phyloP scores from a whole-genome alignment of 306 rosid genomes.

The Pyrus bretschneideri region DNA sequence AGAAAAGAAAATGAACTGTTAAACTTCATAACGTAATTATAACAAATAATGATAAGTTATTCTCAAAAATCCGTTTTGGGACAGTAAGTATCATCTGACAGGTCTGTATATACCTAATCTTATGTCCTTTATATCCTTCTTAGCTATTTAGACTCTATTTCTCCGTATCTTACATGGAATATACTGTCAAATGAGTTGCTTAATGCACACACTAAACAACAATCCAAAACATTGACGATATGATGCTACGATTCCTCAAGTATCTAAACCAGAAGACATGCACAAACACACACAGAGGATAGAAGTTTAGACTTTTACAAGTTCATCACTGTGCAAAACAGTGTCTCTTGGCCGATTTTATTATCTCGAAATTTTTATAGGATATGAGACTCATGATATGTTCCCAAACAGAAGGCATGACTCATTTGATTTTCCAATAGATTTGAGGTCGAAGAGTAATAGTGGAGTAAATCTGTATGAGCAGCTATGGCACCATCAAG shows the following conservation, averaged over 20 bases:
- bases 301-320: background rate
- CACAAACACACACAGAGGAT: background rate
- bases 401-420: background rate
- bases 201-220: background rate
- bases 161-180: background rate
- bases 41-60: background rate
- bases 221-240: background rate
- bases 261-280: background rate
- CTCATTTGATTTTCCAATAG: background rate
- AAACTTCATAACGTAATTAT: background rate
- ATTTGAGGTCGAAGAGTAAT: background rate
- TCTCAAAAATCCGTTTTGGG: background rate
- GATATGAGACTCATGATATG: background rate
- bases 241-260: background rate
- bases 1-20: constrained; percentile 1
- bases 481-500: background rate
- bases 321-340: background rate
- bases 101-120: background rate
- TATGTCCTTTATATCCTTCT: background rate
- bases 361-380: background rate
- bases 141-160: background rate
- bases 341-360: background rate
- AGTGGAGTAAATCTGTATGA: background rate
- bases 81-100: background rate
- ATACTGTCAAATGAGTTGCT: background rate